Evolutionary conservation across 306 rosid species (phyloP).

Genomic region (Dalbergia cultrata): DNA sequence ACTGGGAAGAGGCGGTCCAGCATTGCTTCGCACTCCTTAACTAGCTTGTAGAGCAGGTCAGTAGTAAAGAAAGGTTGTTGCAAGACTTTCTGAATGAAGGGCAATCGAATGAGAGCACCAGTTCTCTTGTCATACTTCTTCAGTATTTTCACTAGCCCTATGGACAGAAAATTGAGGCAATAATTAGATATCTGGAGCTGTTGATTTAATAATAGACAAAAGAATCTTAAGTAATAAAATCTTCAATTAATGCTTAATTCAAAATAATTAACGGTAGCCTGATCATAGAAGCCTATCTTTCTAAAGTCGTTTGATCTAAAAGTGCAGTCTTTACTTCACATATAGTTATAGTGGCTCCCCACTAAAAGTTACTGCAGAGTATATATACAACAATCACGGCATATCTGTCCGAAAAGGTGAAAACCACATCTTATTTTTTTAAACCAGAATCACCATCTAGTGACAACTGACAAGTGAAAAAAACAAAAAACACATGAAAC

Average conservation of each 20-base stretch:
- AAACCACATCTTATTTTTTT: slow-evolving; percentile 26
- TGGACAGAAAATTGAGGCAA: slow-evolving; percentile 34
- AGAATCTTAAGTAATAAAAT: background rate
- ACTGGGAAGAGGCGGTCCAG: slow-evolving; percentile 80
- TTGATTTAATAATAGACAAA: background rate
- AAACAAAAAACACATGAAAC: background rate
- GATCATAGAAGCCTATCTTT: slow-evolving; percentile 9
- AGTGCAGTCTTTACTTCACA: slow-evolving; percentile 14
- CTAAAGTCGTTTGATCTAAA: slow-evolving; percentile 23
- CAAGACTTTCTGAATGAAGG: slow-evolving; percentile 94
- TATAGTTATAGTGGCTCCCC: slow-evolving; percentile 18
- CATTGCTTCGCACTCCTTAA: slow-evolving; percentile 92
- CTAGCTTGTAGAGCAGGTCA: slow-evolving; percentile 93
- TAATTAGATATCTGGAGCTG: slow-evolving; percentile 17
- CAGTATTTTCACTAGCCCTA: slow-evolving; percentile 93
- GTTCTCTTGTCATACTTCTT: slow-evolving; percentile 99
- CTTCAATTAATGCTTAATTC: slow-evolving; percentile 14
- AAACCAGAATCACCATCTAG: slow-evolving; percentile 38
- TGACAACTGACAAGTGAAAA: slow-evolving; percentile 11
- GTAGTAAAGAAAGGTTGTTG: slow-evolving; percentile 96
- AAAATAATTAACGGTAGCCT: background rate
- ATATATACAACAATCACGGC: slow-evolving; percentile 3
- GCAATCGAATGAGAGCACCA: slow-evolving; percentile 95
- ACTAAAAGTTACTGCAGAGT: background rate
- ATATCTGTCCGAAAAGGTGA: background rate